Evolutionary conservation across 148 eudicot genomes (phyloP).

Genomic region (Gaultheria prostrata): DNA sequence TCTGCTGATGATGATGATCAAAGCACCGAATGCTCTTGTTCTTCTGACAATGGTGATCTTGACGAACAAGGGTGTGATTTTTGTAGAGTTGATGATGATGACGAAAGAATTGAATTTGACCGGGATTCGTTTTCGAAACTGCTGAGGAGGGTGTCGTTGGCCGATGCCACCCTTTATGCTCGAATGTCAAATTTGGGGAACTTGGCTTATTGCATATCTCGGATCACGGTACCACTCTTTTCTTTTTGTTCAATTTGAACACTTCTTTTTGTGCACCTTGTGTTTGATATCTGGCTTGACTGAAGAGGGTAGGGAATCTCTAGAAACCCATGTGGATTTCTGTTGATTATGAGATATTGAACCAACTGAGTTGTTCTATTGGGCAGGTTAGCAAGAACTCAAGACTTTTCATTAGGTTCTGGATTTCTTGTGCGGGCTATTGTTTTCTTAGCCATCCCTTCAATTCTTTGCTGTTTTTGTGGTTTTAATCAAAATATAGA

Average conservation of each 20-base stretch:
- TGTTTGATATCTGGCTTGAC: conserved; percentile 9
- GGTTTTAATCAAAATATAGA: not conserved
- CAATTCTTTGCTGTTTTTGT: not conserved
- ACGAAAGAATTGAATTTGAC: conserved; percentile 50
- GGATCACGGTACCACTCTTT: conserved; percentile 59
- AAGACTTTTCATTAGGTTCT: not conserved
- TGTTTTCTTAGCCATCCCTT: not conserved
- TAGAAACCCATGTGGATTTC: not conserved
- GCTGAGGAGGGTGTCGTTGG: conserved; percentile 69
- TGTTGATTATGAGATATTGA: not conserved
- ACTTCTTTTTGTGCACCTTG: not conserved
- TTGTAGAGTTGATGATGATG: conserved; percentile 46
- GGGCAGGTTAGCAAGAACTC: not conserved
- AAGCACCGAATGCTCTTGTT: conserved; percentile 16
- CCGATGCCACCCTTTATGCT: conserved; percentile 84
- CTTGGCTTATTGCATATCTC: conserved; percentile 77
- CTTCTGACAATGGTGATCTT: conserved; percentile 12
- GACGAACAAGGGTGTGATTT: conserved; percentile 34
- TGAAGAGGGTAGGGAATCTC: not conserved
- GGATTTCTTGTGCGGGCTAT: conserved; percentile 11
- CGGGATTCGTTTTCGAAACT: conserved; percentile 67
- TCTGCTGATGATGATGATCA: conserved; percentile 25
- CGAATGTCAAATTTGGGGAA: conserved; percentile 81
- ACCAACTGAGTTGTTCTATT: not conserved
- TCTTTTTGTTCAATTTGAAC: not conserved